A percentile compares a stretch with the other conserved stretches of the same genome.
Evolutionary conservation across 2,329 filamentous ascomycete genomes (phyloP).

Genomic region (Botryosphaeria dothidea): DNA sequence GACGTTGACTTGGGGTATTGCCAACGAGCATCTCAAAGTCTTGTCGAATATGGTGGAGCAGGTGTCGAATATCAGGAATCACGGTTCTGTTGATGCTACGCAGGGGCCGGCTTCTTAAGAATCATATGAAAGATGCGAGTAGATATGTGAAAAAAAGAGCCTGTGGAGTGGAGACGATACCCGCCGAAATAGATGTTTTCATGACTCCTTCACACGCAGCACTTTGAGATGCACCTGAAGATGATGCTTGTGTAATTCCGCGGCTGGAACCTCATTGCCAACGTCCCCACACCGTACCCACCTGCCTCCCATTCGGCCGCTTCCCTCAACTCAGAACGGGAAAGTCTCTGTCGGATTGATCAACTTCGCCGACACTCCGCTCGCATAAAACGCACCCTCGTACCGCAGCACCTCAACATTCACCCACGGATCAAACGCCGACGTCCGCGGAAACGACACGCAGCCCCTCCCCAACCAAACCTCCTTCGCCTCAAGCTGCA

Average conservation of each 20-base stretch:
- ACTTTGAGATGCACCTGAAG: too few species aligned
- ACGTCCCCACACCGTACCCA: too few species aligned
- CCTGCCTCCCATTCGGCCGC: neutral
- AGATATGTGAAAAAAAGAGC: too few species aligned
- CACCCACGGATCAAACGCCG: neutral
- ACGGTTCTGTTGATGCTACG: neutral
- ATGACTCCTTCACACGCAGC: too few species aligned
- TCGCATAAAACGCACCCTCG: neutral
- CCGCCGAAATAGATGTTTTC: too few species aligned
- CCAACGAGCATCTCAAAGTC: neutral
- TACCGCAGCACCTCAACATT: neutral
- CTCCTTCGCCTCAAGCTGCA: neutral
- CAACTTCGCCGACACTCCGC: neutral
- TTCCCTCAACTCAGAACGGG: neutral
- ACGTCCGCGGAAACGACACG: neutral
- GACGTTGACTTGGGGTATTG: neutral
- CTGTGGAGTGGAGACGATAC: too few species aligned
- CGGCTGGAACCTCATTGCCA: too few species aligned
- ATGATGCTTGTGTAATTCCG: too few species aligned
- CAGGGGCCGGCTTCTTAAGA: neutral
- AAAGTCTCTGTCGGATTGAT: neutral
- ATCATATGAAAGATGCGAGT: neutral
- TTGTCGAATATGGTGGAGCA: slow-evolving; percentile 1
- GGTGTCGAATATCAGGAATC: neutral
- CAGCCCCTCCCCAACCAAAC: neutral